These are phyloP conservation scores for Hylodesmum podocarpum DNA, from an alignment of 306 rosid genomes.

Conservation along the genomic window DNA sequence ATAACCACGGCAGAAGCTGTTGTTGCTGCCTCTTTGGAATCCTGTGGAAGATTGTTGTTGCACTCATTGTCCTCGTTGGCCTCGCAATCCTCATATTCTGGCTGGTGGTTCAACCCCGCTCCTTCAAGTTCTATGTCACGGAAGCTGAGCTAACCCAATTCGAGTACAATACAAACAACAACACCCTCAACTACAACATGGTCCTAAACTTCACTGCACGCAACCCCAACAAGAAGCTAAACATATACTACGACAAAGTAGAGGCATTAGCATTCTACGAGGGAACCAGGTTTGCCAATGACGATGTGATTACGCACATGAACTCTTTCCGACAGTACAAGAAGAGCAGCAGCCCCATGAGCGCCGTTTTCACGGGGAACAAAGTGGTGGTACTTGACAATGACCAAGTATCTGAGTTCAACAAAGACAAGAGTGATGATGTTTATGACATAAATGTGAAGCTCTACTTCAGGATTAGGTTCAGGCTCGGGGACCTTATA, in stretches of 20 bases:
- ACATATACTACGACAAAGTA: constrained; percentile 43
- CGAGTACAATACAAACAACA: constrained; percentile 33
- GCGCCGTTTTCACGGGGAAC: constrained; percentile 41
- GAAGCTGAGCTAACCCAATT: constrained; percentile 53
- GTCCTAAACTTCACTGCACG: constrained; percentile 45
- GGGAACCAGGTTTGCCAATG: constrained; percentile 6
- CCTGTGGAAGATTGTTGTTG: constrained; percentile 48
- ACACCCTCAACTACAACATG: constrained; percentile 40
- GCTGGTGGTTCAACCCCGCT: constrained; percentile 58
- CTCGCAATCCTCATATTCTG: constrained; percentile 53
- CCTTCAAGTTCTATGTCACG: constrained; percentile 53
- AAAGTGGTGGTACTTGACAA: constrained; percentile 1
- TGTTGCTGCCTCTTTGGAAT: constrained; percentile 50
- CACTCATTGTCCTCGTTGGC: constrained; percentile 34
- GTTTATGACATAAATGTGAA: constrained; percentile 46
- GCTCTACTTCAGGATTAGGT: constrained; percentile 54
- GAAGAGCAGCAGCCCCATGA: constrained; percentile 41
- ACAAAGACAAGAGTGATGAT: constrained; percentile 33
- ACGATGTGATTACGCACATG: constrained; percentile 32
- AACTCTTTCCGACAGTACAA: constrained; percentile 40
- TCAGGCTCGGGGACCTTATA: constrained; percentile 40
- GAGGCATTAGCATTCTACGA: constrained; percentile 38
- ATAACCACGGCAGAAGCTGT: background rate
- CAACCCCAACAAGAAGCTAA: constrained; percentile 48
- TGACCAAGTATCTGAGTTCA: constrained; percentile 24